Evolutionary conservation across 2,329 filamentous ascomycete genomes (phyloP).

Genomic region (Aspergillus tubingensis): DNA sequence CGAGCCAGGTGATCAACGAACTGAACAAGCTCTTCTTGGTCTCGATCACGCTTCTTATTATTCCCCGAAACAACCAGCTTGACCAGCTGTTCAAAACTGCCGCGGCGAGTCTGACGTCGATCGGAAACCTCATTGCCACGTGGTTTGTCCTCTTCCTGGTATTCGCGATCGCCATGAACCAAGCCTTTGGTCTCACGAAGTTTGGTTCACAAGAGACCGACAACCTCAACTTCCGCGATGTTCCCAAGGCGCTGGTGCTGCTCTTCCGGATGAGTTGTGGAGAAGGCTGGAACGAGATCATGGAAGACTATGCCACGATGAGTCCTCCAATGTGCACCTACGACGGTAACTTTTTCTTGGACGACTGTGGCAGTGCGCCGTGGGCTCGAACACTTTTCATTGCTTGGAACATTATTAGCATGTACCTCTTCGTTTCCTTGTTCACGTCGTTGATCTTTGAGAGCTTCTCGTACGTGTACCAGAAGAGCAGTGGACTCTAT

Average conservation of each 20-base stretch:
- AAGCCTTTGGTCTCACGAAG: constrained; percentile 91
- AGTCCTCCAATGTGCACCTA: constrained; percentile 78
- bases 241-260: constrained; percentile 89
- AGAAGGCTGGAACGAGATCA: constrained; percentile 94
- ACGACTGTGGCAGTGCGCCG: constrained; percentile 86
- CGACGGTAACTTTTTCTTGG: constrained; percentile 71
- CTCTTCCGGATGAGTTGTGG: constrained; percentile 91
- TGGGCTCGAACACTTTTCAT: constrained; percentile 93
- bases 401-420: constrained; percentile 98
- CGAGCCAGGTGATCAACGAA: constrained; percentile 66
- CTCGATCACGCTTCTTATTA: constrained; percentile 82
- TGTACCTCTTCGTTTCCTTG: constrained; percentile 99
- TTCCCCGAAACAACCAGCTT: constrained; percentile 92
- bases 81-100: constrained; percentile 99
- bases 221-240: constrained; percentile 89
- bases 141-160: constrained; percentile 98
- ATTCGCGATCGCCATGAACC: constrained; percentile 93
- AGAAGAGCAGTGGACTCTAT: constrained; percentile 88
- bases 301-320: constrained; percentile 90
- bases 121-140: constrained; percentile 88
- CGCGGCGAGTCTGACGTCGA: constrained; percentile 85
- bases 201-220: constrained; percentile 72
- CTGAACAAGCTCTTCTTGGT: constrained; percentile 94
- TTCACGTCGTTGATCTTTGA: constrained; percentile 99
- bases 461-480: constrained; percentile 99